Evolutionary conservation across 768 basidiomycete genomes (phyloP), one percentile per base, ranked within the genome.

Genomic region (Gloeostereum incarnatum): DNA sequence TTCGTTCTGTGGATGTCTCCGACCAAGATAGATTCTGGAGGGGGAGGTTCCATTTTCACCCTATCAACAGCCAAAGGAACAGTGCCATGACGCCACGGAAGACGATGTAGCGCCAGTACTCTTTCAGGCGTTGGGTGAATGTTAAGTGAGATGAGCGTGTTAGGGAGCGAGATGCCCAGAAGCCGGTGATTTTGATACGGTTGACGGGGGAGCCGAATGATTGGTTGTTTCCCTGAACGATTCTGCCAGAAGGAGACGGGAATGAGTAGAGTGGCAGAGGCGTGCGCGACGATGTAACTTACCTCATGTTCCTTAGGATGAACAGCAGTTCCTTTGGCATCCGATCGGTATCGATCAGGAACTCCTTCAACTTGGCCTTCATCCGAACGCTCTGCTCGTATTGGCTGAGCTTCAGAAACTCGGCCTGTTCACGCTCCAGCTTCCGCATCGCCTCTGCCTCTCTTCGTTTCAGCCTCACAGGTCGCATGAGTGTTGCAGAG

Each of bases 101-200:
- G 9, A 77, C 46, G 27, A 80, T 45, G 46, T 87, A 66, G 36
- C 73, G 64, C 56, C 63, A 72, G 49, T 71, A 72, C 51, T 81
- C 80, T 27, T 53, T 54, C 1, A 73, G 25, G 3, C 73, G 68
- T 31, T 63, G 55, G 3, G 48, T 36, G 32, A 73, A 41, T 11
- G 65, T 45, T 22, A 76, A 63, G 42, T 66, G 48, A 11, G 63
- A 47, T 20, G 65, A 58, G n/a, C 61, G 59, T 7, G 67, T 59
- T 4, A 84, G 66, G 3, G 83, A 81, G 17, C 69, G 66, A 3
- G 86, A 80, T 19, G 88, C 91, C 74, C 78, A 88, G 53, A 73
- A 75, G 0, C 85, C 90, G 0, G 84, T 88, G 38, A 93, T 84
- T 56, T 89, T 91, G 60, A 96, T 81, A 14, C 90, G 75, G 52